A percentile compares a stretch with the other conserved stretches of the same genome.
Conservation (phyloP, 2,329 filamentous ascomycete genomes). For the Raffaelea albimanens region DNA sequence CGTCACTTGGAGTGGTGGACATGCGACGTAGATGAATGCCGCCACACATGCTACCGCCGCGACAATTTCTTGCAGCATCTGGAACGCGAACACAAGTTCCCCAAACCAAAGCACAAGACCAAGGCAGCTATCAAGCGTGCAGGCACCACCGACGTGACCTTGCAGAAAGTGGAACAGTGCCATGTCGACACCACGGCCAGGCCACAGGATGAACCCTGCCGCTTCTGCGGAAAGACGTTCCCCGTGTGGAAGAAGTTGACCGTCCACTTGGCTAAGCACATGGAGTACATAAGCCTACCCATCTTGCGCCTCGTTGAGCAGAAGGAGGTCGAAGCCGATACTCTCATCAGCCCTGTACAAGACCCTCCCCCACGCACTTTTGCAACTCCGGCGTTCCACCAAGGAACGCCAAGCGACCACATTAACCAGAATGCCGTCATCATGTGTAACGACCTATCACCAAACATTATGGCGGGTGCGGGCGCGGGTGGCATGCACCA, state of each 20-base stretch:
- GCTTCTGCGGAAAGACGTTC: constrained; percentile 76
- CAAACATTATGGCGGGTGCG: constrained; percentile 2
- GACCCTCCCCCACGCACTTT: constrained; percentile 36
- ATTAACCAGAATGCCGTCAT: constrained; percentile 8
- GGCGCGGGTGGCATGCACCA: constrained; percentile 1
- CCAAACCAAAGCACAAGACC: constrained; percentile 74
- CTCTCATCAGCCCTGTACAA: constrained; percentile 58
- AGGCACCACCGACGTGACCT: constrained; percentile 53
- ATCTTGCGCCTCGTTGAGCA: constrained; percentile 53
- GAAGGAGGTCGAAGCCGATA: constrained; percentile 43
- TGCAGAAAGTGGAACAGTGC: constrained; percentile 69
- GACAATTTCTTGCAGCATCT: constrained; percentile 92
- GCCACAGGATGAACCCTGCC: constrained; percentile 70
- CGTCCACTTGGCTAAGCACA: constrained; percentile 87
- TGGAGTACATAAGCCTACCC: constrained; percentile 84
- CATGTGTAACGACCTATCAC: constrained; percentile 4
- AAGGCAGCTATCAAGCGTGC: constrained; percentile 57
- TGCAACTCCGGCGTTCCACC: constrained; percentile 16
- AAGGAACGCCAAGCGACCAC: constrained; percentile 13
- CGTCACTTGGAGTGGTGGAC: constrained; percentile 86
- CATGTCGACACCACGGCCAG: constrained; percentile 56
- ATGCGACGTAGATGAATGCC: constrained; percentile 72
- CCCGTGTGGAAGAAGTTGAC: constrained; percentile 87
- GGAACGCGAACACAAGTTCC: constrained; percentile 80
- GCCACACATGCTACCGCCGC: constrained; percentile 73